These are phyloP conservation scores for Penicillium sumatraense DNA, from an alignment of 2,329 filamentous ascomycete genomes.

Conservation along the genomic window DNA sequence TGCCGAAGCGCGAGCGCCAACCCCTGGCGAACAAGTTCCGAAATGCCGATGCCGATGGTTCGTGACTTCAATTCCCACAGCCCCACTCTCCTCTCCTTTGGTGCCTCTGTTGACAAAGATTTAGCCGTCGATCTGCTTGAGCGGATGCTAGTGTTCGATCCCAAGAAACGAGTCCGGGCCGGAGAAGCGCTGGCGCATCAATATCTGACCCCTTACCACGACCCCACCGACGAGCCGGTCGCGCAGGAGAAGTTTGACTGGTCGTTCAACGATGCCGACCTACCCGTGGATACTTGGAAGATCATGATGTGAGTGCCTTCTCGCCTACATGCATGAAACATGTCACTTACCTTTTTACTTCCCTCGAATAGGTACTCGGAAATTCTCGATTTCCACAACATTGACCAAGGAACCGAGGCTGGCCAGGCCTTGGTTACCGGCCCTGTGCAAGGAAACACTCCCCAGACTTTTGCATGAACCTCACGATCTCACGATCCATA, in stretches of 20 bases:
- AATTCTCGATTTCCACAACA: constrained; percentile 97
- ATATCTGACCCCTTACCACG: constrained; percentile 95
- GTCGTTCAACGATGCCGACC: constrained; percentile 98
- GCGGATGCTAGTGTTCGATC: constrained; percentile 97
- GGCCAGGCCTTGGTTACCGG: constrained; percentile 35
- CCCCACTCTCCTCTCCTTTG: not conserved
- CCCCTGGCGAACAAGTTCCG: constrained; percentile 88
- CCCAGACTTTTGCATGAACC: constrained; percentile 33
- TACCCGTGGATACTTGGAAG: constrained; percentile 99
- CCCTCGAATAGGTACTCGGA: constrained; percentile 80
- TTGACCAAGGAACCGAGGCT: constrained; percentile 60
- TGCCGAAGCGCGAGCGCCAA: constrained; percentile 91
- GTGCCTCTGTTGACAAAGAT: constrained; percentile 16
- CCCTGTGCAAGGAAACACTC: constrained; percentile 20
- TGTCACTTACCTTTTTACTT: not conserved
- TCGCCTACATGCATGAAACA: not conserved
- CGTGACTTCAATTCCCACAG: constrained; percentile 30
- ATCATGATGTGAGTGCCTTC: constrained; percentile 87
- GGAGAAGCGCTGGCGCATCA: constrained; percentile 85
- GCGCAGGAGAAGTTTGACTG: constrained; percentile 98
- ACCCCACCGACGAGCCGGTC: constrained; percentile 92
- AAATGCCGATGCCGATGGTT: constrained; percentile 87
- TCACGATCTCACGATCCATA: constrained; percentile 4
- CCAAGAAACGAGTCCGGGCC: constrained; percentile 91
- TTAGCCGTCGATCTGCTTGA: constrained; percentile 90